phyloP scores from a whole-genome alignment of 2,329 filamentous ascomycete species.

The Monosporascus sp. region DNA sequence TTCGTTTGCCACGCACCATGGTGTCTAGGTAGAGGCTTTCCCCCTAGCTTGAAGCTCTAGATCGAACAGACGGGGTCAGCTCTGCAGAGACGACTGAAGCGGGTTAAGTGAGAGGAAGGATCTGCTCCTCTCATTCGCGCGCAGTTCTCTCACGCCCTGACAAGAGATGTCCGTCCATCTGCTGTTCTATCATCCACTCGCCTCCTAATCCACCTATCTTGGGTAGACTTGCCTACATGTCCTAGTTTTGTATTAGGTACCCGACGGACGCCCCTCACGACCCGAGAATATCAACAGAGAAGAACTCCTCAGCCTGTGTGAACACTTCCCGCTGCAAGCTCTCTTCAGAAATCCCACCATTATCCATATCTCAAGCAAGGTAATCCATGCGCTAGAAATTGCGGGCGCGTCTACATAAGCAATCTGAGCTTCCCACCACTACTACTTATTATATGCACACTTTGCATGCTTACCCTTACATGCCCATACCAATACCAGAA shows the following conservation, averaged over 20 bases:
- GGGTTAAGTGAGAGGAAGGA: background rate
- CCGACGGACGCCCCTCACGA: background rate
- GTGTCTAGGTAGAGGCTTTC: background rate
- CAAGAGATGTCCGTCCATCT: background rate
- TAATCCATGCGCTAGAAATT: too few relatives aligned
- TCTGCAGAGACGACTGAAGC: background rate
- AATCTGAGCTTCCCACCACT: too few relatives aligned
- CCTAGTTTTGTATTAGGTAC: background rate
- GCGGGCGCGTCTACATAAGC: too few relatives aligned
- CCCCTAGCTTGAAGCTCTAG: background rate
- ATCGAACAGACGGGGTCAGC: background rate
- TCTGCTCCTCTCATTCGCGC: background rate
- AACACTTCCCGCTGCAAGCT: background rate
- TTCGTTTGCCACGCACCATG: background rate
- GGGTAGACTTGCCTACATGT: background rate
- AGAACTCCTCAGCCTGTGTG: background rate
- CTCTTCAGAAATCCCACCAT: too few relatives aligned
- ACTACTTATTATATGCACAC: too few relatives aligned
- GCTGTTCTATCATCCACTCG: background rate
- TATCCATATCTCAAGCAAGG: too few relatives aligned
- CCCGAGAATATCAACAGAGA: background rate
- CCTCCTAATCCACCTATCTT: background rate
- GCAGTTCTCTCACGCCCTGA: background rate
- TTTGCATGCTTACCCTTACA: background rate
- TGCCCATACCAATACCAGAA: background rate